These are phyloP conservation scores for Ustilago trichophora DNA, from an alignment of 1,284 basidiomycete species.

Conservation along the genomic window DNA sequence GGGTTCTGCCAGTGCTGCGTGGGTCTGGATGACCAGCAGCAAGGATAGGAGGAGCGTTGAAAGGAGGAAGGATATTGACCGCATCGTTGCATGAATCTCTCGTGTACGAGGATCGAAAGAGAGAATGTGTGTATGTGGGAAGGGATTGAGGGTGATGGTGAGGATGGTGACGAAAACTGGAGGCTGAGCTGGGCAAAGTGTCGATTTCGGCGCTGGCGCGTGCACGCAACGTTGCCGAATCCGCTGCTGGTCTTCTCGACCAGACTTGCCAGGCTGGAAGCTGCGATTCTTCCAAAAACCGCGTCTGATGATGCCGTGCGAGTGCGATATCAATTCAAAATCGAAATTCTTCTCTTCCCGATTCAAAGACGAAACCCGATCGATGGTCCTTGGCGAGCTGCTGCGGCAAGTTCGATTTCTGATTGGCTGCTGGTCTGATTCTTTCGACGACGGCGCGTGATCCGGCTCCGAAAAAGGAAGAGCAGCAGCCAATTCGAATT, in stretches of 20 bases:
- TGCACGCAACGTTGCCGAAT: conserved; percentile 10
- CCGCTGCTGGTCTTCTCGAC: background rate
- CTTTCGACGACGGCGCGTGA: background rate
- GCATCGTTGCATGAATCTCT: conserved; percentile 8
- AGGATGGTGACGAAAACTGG: too few relatives aligned
- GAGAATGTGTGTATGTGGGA: too few relatives aligned
- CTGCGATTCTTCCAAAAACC: conserved; percentile 10
- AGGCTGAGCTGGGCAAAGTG: too few relatives aligned
- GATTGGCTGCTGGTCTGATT: too few relatives aligned
- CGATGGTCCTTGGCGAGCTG: too few relatives aligned
- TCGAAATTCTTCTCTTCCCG: background rate
- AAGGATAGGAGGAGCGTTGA: conserved; percentile 5
- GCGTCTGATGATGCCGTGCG: conserved; percentile 5
- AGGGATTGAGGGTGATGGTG: too few relatives aligned
- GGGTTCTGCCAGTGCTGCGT: conserved; percentile 33
- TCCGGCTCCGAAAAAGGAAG: conserved; percentile 17
- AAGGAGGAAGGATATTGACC: conserved; percentile 15
- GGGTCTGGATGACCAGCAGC: conserved; percentile 15
- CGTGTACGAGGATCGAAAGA: too few relatives aligned
- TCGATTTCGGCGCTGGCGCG: conserved; percentile 24
- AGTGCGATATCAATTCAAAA: background rate
- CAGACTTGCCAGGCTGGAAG: conserved; percentile 19
- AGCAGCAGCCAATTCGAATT: conserved; percentile 2
- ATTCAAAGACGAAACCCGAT: too few relatives aligned
- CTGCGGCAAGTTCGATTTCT: conserved; percentile 45